phyloP scores from a whole-genome alignment of 768 basidiomycete species.

The Exidia glandulosa region DNA sequence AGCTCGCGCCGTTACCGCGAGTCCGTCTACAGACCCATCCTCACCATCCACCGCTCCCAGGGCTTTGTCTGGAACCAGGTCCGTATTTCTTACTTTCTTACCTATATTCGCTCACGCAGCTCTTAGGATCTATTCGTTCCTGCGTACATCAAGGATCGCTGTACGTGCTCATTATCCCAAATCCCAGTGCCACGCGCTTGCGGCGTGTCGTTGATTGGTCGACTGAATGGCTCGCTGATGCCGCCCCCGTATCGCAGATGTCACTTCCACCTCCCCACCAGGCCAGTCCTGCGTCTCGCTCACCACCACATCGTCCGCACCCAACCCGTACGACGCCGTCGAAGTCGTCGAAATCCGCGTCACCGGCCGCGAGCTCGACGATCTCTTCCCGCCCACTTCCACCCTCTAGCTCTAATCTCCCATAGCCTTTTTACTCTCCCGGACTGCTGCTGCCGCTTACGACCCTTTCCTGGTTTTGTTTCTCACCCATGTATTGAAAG shows the following conservation, averaged over 20 bases:
- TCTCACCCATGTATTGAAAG: not conserved
- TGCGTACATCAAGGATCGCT: conserved; percentile 83
- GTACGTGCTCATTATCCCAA: conserved; percentile 54
- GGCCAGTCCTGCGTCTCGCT: conserved; percentile 52
- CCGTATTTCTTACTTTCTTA: conserved; percentile 13
- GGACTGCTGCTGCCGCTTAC: too few species aligned
- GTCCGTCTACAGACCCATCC: conserved; percentile 57
- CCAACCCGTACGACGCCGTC: conserved; percentile 48
- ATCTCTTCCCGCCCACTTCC: conserved; percentile 46
- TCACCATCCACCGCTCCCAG: conserved; percentile 79
- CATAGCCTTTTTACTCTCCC: not conserved
- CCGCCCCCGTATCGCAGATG: conserved; percentile 28
- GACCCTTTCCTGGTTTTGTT: too few species aligned
- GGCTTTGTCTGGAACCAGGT: conserved; percentile 92
- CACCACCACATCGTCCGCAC: conserved; percentile 45
- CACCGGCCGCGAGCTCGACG: conserved; percentile 62
- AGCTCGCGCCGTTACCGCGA: conserved; percentile 44
- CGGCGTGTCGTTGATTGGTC: too few species aligned
- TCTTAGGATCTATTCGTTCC: conserved; percentile 73
- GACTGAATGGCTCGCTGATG: conserved; percentile 9
- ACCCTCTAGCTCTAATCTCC: not conserved
- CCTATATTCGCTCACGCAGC: conserved; percentile 3
- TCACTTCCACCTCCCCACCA: conserved; percentile 75
- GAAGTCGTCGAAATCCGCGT: conserved; percentile 85
- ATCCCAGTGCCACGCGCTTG: too few species aligned